Evolutionary conservation across 1,284 basidiomycete species (phyloP).

Genomic region (Cryptococcus amylolentus): DNA sequence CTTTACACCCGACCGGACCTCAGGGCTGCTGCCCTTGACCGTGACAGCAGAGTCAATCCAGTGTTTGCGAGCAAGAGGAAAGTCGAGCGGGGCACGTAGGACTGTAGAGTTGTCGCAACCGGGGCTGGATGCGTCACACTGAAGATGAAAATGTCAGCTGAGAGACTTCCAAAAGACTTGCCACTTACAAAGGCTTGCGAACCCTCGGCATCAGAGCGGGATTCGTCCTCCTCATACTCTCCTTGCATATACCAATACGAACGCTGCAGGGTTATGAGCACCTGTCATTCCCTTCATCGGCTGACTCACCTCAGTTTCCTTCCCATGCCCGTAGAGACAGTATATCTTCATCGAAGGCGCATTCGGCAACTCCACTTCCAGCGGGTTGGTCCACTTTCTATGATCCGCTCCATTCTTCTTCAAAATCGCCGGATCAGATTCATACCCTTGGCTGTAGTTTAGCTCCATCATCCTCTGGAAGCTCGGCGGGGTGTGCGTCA

Average conservation of each 20-base stretch:
- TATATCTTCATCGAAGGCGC: constrained; percentile 92
- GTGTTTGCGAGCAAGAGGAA: constrained; percentile 61
- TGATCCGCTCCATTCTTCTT: constrained; percentile 66
- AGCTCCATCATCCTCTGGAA: constrained; percentile 85
- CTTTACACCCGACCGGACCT: constrained; percentile 76
- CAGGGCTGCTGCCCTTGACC: constrained; percentile 61
- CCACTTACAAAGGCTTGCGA: constrained; percentile 34
- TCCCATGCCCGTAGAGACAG: constrained; percentile 93
- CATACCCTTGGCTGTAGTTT: constrained; percentile 94
- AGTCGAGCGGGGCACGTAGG: constrained; percentile 56
- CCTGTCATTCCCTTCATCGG: neutral
- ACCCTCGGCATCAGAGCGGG: constrained; percentile 53
- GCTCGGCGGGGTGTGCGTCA: constrained; percentile 75
- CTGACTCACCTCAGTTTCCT: constrained; percentile 78
- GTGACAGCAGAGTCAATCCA: constrained; percentile 83
- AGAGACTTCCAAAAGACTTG: neutral
- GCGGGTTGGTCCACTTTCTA: constrained; percentile 85
- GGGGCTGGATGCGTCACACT: constrained; percentile 50
- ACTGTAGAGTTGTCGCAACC: constrained; percentile 50
- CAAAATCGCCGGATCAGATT: constrained; percentile 66
- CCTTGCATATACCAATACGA: constrained; percentile 66
- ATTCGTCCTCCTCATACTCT: constrained; percentile 65
- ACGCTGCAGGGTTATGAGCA: constrained; percentile 29
- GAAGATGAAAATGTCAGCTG: neutral
- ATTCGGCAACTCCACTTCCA: constrained; percentile 81